Base-by-base conservation (phyloP, 139 green algal genomes). In the Chlamydomonas eustigma region DNA sequence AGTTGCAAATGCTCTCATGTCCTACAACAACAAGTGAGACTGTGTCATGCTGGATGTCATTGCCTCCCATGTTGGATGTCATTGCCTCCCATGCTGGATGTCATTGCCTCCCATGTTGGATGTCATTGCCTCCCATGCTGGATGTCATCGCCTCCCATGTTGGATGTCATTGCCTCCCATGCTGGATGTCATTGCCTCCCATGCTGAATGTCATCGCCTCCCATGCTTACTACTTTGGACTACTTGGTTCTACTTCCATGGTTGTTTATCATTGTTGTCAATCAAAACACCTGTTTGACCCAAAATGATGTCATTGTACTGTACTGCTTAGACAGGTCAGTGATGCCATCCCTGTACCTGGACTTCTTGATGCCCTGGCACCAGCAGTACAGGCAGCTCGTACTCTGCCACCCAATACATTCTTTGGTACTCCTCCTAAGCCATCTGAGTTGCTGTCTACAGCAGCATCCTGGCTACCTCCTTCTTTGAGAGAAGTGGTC, bases 11-110 rank as follows among this genome's bases (percentile, higher is more conserved):
- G 81, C 88, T 12, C 32, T 91, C 33, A 88, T 93, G 34, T 86
- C 78, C 33, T 91, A 80, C 80, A 93, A 93, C 80, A 93, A 93
- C 82, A 89, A 89, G 86, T 87, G 76, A 69, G 82, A 32, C 25
- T 24, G 25, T 70, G 1, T 2, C 3, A 2, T 34, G 25, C 1
- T 50, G 38, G 28, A n/a, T 18, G 28, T 28, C n/a, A 38, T 50
- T 68, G 32, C 24, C 24, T 37, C 33, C 18, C 32, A 3, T 51
- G 67, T 52, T 6, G 24, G 5, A 22, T 25, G 6, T 51, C n/a
- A n/a, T n/a, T n/a, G n/a, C n/a, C n/a, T n/a, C n/a, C n/a, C n/a
- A n/a, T n/a, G n/a, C n/a, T n/a, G n/a, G n/a, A n/a, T n/a, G n/a
- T n/a, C n/a, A n/a, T n/a, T n/a, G n/a, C n/a, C n/a, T n/a, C n/a